These are phyloP conservation scores for Boletellus ananas DNA, from an alignment of 768 basidiomycete species.

Conservation along the genomic window DNA sequence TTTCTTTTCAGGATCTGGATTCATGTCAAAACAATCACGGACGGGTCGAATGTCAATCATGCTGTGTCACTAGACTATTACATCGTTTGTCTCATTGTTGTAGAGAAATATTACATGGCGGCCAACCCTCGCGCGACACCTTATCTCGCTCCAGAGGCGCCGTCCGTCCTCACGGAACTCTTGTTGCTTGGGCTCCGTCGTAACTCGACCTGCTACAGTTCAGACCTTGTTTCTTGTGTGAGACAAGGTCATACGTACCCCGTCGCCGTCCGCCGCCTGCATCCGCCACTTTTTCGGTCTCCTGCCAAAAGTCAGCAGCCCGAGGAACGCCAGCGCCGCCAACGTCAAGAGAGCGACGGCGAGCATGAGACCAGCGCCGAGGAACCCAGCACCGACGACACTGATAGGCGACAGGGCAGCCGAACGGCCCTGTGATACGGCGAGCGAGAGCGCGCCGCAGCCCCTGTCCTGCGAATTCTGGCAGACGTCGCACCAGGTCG, in stretches of 20 bases:
- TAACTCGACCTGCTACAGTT: slow-evolving; percentile 21
- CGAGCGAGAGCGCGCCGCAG: slow-evolving; percentile 45
- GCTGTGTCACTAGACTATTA: slow-evolving; percentile 10
- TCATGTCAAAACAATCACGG: slow-evolving; percentile 16
- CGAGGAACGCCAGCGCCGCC: slow-evolving; percentile 38
- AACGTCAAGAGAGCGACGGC: slow-evolving; percentile 39
- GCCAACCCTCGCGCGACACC: neutral
- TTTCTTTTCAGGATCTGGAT: slow-evolving; percentile 17
- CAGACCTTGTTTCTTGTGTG: too few species aligned
- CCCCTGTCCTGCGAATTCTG: slow-evolving; percentile 54
- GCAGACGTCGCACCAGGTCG: slow-evolving; percentile 59
- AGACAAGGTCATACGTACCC: slow-evolving; percentile 12
- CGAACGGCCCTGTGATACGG: slow-evolving; percentile 23
- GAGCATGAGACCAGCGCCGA: slow-evolving; percentile 57
- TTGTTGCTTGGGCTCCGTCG: slow-evolving; percentile 14
- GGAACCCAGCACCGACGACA: slow-evolving; percentile 62
- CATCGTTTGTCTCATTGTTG: neutral
- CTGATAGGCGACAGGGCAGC: slow-evolving; percentile 40
- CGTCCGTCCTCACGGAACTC: neutral
- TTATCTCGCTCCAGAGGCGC: neutral
- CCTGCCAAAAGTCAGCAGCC: slow-evolving; percentile 31
- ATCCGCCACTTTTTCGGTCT: slow-evolving; percentile 2
- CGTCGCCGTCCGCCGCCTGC: slow-evolving; percentile 5
- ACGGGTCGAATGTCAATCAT: slow-evolving; percentile 12
- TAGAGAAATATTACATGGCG: neutral